Percentiles rank a stretch among this genome's conserved stretches.
Evolutionary conservation across 108 stramenopile species (phyloP).

Genomic region (Chaetoceros muelleri): DNA sequence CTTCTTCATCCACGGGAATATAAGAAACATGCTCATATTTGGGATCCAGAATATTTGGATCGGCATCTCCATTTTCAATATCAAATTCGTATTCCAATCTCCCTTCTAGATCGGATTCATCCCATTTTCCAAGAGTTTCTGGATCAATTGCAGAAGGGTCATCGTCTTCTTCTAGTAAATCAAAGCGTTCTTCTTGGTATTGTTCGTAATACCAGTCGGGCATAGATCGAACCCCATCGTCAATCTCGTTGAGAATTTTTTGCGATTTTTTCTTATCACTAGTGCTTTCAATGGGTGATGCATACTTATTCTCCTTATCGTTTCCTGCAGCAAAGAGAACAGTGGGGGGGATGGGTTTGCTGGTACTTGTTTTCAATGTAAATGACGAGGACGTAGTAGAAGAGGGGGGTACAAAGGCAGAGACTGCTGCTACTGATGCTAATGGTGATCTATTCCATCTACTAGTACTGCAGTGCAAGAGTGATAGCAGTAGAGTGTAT

Average conservation of each 20-base stretch:
- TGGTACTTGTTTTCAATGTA: too few relatives aligned
- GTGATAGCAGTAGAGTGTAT: too few relatives aligned
- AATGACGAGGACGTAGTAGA: too few relatives aligned
- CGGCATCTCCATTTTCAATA: conserved; percentile 34
- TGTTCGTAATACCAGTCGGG: not conserved
- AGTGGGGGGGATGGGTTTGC: too few relatives aligned
- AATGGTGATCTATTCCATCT: too few relatives aligned
- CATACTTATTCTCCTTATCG: not conserved
- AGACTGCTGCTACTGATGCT: too few relatives aligned
- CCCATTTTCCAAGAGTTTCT: conserved; percentile 48
- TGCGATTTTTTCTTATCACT: not conserved
- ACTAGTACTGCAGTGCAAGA: too few relatives aligned
- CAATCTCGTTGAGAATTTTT: not conserved
- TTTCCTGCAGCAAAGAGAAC: too few relatives aligned
- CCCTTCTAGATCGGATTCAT: conserved; percentile 31
- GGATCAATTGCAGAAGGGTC: conserved; percentile 63
- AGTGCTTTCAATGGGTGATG: not conserved
- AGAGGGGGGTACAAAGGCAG: too few relatives aligned
- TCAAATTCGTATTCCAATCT: conserved; percentile 77
- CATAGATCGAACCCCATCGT: not conserved
- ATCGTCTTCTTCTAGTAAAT: conserved; percentile 23
- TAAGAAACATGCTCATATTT: conserved; percentile 13
- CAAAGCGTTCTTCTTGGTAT: not conserved
- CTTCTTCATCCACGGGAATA: conserved; percentile 56
- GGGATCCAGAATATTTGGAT: conserved; percentile 42